Conservation (phyloP, 2,329 filamentous ascomycete genomes). For the Colletotrichum euphorbiae region DNA sequence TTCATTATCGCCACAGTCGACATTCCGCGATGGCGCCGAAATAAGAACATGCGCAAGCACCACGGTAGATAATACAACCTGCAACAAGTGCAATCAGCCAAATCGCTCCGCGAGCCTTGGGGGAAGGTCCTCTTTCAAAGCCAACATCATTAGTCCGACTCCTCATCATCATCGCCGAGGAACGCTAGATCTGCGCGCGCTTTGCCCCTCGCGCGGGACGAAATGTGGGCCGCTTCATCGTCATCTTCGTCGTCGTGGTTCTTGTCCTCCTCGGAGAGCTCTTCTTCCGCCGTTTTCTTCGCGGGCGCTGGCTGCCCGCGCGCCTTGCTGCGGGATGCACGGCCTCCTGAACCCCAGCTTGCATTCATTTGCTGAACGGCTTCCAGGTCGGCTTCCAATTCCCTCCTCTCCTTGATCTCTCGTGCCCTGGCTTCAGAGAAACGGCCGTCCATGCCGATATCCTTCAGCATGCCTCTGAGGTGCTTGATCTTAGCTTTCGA, state of each 20-base stretch:
- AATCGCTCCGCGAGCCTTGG: background rate
- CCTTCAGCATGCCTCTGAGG: constrained; percentile 80
- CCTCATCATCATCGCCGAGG: constrained; percentile 72
- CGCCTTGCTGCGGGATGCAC: constrained; percentile 52
- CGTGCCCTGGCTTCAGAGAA: constrained; percentile 87
- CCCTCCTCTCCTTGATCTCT: constrained; percentile 87
- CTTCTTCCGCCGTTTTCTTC: constrained; percentile 45
- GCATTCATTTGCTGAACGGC: constrained; percentile 85
- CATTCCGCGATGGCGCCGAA: constrained; percentile 29
- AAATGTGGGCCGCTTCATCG: constrained; percentile 49
- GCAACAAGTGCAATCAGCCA: constrained; percentile 27
- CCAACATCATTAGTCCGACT: constrained; percentile 62
- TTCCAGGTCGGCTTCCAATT: constrained; percentile 86
- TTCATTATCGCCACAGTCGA: constrained; percentile 16
- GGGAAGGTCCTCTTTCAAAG: background rate
- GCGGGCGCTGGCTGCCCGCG: constrained; percentile 47
- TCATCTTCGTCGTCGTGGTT: constrained; percentile 44
- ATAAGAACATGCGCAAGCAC: background rate
- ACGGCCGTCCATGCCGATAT: constrained; percentile 88
- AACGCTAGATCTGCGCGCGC: constrained; percentile 71
- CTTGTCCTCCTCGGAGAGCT: constrained; percentile 48
- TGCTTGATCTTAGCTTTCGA: constrained; percentile 84
- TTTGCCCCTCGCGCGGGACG: constrained; percentile 58
- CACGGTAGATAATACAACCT: constrained; percentile 29
- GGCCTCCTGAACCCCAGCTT: constrained; percentile 75